Base-by-base conservation (phyloP, 2,329 filamentous ascomycete genomes). In the Metarhizium brunneum region DNA sequence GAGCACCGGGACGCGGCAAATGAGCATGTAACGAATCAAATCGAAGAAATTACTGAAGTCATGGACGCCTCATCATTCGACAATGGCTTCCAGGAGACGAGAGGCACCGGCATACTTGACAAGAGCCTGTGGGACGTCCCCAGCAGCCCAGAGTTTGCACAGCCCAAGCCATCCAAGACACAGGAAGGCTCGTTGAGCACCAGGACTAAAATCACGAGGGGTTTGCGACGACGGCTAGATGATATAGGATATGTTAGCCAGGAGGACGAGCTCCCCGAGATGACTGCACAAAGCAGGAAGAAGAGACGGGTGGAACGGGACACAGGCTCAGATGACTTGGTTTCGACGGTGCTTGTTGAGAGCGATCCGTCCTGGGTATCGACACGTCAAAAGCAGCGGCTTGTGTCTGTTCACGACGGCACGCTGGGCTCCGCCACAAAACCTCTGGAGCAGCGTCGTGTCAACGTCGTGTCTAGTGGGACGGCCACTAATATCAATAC, bases 101-200 rank as follows among this genome's bases (percentile, higher is more conserved):
- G 10, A 16, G 47, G n/a, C 6, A 43, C 35, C 14, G 36, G 20
- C 45, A 38, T n/a, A 29, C 53, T 61, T 55, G 51, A 55, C 4
- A 62, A 60, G 30, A 73, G 76, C 53, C 62, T 65, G 7, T 79
- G 75, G 71, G 75, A 76, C 42, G 69, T 79, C 3, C 75, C 75
- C 0, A 73, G 70, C 58, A 78, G 75, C 48, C 70, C 73, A 6
- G 69, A 69, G 30, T 58, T 30, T 8, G 32, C 18, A 25, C 47
- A 40, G 16, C 51, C 56, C 10, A 52, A 55, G 50, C 30, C 52
- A 11, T 14, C 58, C 45, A 36, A 20, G 54, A 52, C 50, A 55
- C 30, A 14, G 48, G 36, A 35, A 4, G 52, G 50, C 14, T 8
- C 13, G 10, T 52, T 47, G 30, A 52, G 14, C 6, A 53, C 57